Evolutionary conservation across 2,329 filamentous ascomycete genomes (phyloP), one percentile per base, ranked within the genome.

Genomic region (Thelonectria blattea): DNA sequence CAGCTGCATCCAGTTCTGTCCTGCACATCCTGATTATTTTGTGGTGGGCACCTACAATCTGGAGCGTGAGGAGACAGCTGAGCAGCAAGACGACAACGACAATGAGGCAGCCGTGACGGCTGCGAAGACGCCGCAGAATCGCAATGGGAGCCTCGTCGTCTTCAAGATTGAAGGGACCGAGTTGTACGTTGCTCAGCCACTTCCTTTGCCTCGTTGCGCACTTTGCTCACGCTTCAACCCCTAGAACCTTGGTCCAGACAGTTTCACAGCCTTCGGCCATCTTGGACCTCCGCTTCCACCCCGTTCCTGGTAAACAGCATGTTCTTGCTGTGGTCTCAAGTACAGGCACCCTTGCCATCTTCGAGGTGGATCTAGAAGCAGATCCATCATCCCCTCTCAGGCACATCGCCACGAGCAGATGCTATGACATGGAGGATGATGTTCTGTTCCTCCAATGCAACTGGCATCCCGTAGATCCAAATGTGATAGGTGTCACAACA

Each of bases 1-100:
- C 2, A 91, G 90, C 70, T 93, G 91, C 71, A 81, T 93, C n/a
- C 88, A 91, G 62, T 92, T 93, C 69, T 90, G 86, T 64, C 87
- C 88, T 1, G 74, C 76, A 1, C 72, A 86, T 59, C 84, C 86
- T 0, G 77, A 87, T 0, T 86, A 89, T 70, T 88, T 96, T 66
- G 81, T 96, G 0, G 84, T 97, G 49, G 94, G 93, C 41, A 97
- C 93, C 1, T 97, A 97, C 75, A 86, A 90, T 63, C 82, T 97
- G 27, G 80, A 92, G 63, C 82, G 82, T 61, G 73, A 80, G 51
- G 69, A 76, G 45, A 53, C 58, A 6, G 61, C 39, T 8, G 58
- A 60, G 30, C 64, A 69, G 5, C 59, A 64, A 8, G 56, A 68
- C 2, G 42, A 11, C 8, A 61, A 65, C 8, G 66, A 72, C 15